Percentiles rank a stretch among this genome's conserved stretches.
Conservation (phyloP, 2,329 filamentous ascomycete species). For the Ceratocystis ficicola region DNA sequence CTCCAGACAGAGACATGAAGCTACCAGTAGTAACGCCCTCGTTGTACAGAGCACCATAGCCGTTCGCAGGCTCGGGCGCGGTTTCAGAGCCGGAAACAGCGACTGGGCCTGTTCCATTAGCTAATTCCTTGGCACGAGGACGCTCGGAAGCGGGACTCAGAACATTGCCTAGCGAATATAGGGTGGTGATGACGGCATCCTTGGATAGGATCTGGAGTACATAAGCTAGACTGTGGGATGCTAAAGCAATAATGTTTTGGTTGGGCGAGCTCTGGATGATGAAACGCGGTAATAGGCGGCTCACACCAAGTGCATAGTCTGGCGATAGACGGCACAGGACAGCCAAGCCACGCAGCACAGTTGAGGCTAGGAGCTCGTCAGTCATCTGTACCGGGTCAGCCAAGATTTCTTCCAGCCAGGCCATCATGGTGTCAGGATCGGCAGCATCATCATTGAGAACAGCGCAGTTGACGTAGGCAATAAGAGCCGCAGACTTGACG, state of each 20-base stretch:
- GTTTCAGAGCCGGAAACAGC: conserved; percentile 28
- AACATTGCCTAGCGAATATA: conserved; percentile 94
- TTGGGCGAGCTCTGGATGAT: conserved; percentile 73
- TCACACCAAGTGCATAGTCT: conserved; percentile 60
- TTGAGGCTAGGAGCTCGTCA: conserved; percentile 62
- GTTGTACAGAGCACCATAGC: conserved; percentile 37
- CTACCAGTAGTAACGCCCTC: conserved; percentile 55
- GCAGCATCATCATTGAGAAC: conserved; percentile 70
- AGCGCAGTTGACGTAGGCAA: conserved; percentile 75
- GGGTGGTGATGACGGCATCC: conserved; percentile 84
- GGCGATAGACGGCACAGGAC: conserved; percentile 66
- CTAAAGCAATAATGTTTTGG: conserved; percentile 56
- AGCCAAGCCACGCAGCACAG: conserved; percentile 69
- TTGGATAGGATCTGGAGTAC: conserved; percentile 74
- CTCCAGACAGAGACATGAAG: conserved; percentile 63
- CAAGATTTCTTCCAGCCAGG: conserved; percentile 75
- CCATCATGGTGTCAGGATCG: conserved; percentile 64
- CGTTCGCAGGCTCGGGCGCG: conserved; percentile 27
- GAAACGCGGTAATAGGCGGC: conserved; percentile 68
- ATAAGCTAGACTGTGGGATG: conserved; percentile 73
- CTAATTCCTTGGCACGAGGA: conserved; percentile 31
- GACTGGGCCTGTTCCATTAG: conserved; percentile 37
- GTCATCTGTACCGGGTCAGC: conserved; percentile 71
- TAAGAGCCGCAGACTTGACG: conserved; percentile 70
- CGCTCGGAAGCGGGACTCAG: conserved; percentile 59